phyloP scores from a whole-genome alignment of 179 eudicot species.

The Dionaea muscipula region DNA sequence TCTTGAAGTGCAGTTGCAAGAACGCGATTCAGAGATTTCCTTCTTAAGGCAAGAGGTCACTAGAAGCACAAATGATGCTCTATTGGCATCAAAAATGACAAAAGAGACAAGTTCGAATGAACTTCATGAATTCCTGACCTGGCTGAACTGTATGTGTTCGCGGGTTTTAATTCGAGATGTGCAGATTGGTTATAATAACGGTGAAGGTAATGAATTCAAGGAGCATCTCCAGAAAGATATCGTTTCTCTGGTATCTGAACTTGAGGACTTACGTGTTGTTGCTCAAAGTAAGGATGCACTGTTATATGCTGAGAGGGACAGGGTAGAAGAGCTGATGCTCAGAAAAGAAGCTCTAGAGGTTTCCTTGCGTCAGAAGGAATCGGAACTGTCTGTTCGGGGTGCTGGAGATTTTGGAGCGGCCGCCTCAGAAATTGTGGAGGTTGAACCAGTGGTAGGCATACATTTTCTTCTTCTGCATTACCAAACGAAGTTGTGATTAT shows the following conservation, averaged over 20 bases:
- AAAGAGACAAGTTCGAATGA: constrained; percentile 51
- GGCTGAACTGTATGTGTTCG: constrained; percentile 51
- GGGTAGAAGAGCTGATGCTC: constrained; percentile 48
- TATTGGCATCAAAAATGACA: constrained; percentile 58
- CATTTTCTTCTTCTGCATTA: neutral
- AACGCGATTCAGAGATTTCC: constrained; percentile 77
- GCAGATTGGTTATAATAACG: constrained; percentile 18
- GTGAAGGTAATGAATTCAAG: constrained; percentile 28
- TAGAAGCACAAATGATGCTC: constrained; percentile 71
- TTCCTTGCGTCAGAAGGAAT: constrained; percentile 54
- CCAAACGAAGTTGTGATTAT: too few relatives aligned
- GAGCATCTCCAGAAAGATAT: constrained; percentile 51
- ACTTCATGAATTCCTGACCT: constrained; percentile 45
- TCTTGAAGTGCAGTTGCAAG: constrained; percentile 77
- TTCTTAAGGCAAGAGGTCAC: constrained; percentile 95
- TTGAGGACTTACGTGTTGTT: constrained; percentile 50
- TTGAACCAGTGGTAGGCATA: constrained; percentile 66
- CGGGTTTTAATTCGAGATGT: constrained; percentile 28
- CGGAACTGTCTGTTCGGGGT: constrained; percentile 33
- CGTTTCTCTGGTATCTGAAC: constrained; percentile 39
- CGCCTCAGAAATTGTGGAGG: constrained; percentile 68
- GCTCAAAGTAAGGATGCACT: constrained; percentile 48
- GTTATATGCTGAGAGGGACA: constrained; percentile 52
- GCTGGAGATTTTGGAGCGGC: constrained; percentile 32
- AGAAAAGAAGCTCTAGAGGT: constrained; percentile 49